Percentiles rank a stretch among this genome's conserved stretches.
These are phyloP conservation scores for Trypanosoma lewisi DNA, from an alignment of 208 protist species.

Conservation along the genomic window DNA sequence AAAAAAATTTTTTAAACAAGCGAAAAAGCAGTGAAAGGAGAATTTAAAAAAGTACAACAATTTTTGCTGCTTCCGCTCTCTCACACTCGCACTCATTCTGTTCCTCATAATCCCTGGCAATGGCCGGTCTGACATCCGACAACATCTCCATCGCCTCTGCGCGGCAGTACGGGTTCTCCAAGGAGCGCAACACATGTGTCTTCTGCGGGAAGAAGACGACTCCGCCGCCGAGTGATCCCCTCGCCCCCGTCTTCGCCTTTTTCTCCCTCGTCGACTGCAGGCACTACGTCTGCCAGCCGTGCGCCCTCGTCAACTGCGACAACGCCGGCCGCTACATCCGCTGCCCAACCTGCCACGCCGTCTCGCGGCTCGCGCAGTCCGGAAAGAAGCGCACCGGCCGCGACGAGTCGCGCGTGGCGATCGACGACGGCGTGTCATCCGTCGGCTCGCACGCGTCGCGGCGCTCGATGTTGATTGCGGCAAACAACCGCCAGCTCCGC, in stretches of 20 bases:
- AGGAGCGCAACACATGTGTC: conserved; percentile 43
- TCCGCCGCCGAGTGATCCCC: conserved; percentile 52
- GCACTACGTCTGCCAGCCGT: conserved; percentile 90
- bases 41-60: not conserved
- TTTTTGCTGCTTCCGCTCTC: not conserved
- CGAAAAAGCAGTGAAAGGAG: not conserved
- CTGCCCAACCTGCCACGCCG: conserved; percentile 71
- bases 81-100: not conserved
- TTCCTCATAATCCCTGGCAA: conserved; percentile 11
- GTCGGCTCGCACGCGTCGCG: conserved; percentile 40
- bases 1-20: not conserved
- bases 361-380: conserved; percentile 77
- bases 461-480: conserved; percentile 8
- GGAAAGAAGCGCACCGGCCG: conserved; percentile 42
- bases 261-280: conserved; percentile 88
- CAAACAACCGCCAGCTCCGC: conserved; percentile 3
- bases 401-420: conserved; percentile 32
- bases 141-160: conserved; percentile 77
- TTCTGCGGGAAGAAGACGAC: conserved; percentile 54
- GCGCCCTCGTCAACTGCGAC: conserved; percentile 80
- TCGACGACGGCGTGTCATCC: conserved; percentile 80
- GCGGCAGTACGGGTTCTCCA: conserved; percentile 26
- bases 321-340: conserved; percentile 66
- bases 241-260: conserved; percentile 82
- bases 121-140: conserved; percentile 76